phyloP scores from a whole-genome alignment of 2,329 filamentous ascomycete species.

The Bertia moriformis region DNA sequence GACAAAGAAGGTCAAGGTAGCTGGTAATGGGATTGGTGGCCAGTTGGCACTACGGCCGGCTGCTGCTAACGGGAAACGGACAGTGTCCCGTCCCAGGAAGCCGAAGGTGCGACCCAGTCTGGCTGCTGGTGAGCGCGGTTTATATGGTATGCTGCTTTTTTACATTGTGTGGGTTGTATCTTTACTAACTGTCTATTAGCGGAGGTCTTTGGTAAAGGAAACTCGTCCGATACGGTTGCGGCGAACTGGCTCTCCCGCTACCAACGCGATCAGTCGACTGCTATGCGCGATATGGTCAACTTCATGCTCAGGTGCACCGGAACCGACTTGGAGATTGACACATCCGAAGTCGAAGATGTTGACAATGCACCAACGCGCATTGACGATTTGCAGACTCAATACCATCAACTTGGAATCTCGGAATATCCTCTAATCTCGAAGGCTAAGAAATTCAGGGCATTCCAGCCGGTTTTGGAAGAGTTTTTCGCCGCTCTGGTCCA shows the following conservation, averaged over 20 bases:
- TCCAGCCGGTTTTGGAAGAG: slow-evolving; percentile 37
- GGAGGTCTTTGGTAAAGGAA: slow-evolving; percentile 6
- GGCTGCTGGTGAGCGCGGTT: slow-evolving; percentile 1
- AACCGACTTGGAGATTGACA: slow-evolving; percentile 38
- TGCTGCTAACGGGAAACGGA: background rate
- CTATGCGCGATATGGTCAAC: slow-evolving; percentile 11
- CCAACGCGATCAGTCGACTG: slow-evolving; percentile 8
- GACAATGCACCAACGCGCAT: slow-evolving; percentile 34
- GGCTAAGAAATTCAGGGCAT: slow-evolving; percentile 36
- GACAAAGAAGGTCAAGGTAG: slow-evolving; percentile 5
- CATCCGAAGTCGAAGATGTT: slow-evolving; percentile 44
- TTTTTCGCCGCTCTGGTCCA: slow-evolving; percentile 44
- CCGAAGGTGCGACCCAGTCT: slow-evolving; percentile 3
- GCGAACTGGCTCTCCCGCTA: slow-evolving; percentile 8
- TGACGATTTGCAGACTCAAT: slow-evolving; percentile 31
- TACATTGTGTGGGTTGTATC: background rate
- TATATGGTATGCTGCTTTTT: slow-evolving; percentile 6
- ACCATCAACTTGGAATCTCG: slow-evolving; percentile 28
- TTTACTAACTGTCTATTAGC: slow-evolving; percentile 3
- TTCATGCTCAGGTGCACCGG: slow-evolving; percentile 28
- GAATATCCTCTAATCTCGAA: slow-evolving; percentile 54
- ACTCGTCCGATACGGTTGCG: slow-evolving; percentile 7
- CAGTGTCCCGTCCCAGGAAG: slow-evolving; percentile 1
- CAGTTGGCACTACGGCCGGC: slow-evolving; percentile 1
- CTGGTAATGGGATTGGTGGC: slow-evolving; percentile 4